Evolutionary conservation across 495 filamentous ascomycete genomes (phyloP).

Genomic region (Penicillium subrubescens): DNA sequence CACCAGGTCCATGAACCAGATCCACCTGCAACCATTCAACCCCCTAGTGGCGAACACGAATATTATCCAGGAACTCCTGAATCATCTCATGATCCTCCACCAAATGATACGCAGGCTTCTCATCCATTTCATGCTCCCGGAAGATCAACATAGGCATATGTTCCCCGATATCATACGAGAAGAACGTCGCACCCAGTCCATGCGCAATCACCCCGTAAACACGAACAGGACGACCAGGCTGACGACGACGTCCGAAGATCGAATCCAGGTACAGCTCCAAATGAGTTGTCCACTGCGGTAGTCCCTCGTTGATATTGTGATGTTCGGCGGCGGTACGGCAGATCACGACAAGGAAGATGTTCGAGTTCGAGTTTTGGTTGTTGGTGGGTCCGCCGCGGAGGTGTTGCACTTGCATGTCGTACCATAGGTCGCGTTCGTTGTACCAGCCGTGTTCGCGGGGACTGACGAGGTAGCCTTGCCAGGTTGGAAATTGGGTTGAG

Average conservation of each 20-base stretch:
- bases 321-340: background rate
- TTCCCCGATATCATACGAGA: background rate
- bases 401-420: constrained; percentile 2
- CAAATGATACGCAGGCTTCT: background rate
- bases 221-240: background rate
- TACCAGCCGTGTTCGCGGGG: constrained; percentile 1
- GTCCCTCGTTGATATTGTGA: background rate
- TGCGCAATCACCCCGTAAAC: background rate
- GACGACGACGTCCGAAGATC: background rate
- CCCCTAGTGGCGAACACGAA: background rate
- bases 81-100: background rate
- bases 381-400: background rate
- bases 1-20: background rate
- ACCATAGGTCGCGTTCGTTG: constrained; percentile 1
- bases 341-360: background rate
- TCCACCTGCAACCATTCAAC: background rate
- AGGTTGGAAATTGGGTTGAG: background rate
- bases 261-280: background rate
- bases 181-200: background rate
- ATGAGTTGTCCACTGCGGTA: background rate
- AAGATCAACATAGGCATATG: background rate
- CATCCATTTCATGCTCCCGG: background rate
- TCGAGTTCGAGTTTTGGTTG: no score
- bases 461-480: background rate
- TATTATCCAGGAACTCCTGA: background rate